Conservation (phyloP, 1,284 basidiomycete species). For the Naganishia sp. region DNA sequence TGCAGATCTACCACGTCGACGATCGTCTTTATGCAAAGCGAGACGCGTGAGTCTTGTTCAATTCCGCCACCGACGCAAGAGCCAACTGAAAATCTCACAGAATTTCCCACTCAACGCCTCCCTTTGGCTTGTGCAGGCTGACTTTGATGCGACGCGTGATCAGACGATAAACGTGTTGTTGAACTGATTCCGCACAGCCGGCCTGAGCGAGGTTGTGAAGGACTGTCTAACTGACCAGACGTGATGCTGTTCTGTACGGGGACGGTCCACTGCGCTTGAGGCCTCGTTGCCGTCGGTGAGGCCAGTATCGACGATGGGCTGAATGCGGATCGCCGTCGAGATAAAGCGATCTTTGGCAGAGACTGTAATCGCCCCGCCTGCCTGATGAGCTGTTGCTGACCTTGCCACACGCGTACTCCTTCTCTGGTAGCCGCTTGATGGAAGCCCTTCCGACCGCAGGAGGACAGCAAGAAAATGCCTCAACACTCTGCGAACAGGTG, state of each 20-base stretch:
- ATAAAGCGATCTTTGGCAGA: background rate
- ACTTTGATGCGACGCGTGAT: conserved; percentile 8
- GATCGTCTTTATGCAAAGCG: background rate
- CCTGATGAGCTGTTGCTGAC: too few relatives aligned
- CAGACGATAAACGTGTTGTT: too few relatives aligned
- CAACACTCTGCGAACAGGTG: background rate
- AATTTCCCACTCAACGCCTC: background rate
- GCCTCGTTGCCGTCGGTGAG: too few relatives aligned
- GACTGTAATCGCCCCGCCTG: background rate
- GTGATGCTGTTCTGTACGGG: too few relatives aligned
- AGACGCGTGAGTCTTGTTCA: background rate
- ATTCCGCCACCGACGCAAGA: background rate
- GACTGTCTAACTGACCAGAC: too few relatives aligned
- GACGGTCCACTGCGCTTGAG: too few relatives aligned
- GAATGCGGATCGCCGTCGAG: too few relatives aligned
- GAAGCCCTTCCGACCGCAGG: background rate
- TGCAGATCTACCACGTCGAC: too few relatives aligned
- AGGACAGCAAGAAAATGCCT: conserved; percentile 2
- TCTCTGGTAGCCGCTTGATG: background rate
- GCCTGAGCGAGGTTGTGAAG: too few relatives aligned
- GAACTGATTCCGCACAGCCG: too few relatives aligned
- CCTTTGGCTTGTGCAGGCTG: background rate
- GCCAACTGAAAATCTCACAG: background rate
- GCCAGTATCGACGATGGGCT: too few relatives aligned
- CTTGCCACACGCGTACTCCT: too few relatives aligned